Percentiles rank a stretch among this genome's conserved stretches.
Conservation (phyloP, 768 basidiomycete species). For the Megacollybia marginata region DNA sequence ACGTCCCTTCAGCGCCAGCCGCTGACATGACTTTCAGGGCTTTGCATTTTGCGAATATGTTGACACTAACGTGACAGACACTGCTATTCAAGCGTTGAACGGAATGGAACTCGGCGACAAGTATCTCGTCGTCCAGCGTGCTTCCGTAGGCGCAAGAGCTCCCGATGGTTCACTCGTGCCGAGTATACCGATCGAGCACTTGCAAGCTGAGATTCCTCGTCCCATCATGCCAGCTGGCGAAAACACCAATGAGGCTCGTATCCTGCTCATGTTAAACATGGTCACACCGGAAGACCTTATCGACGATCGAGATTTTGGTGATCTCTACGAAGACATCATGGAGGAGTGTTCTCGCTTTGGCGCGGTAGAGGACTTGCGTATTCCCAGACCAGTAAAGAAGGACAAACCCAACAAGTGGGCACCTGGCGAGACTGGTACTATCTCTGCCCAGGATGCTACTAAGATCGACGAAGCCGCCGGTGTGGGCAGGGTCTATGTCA, state of each 20-base stretch:
- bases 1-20: not conserved
- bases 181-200: slow-evolving; percentile 67
- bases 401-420: slow-evolving; percentile 70
- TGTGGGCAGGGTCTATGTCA: slow-evolving; percentile 94
- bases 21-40: slow-evolving; percentile 46
- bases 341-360: slow-evolving; percentile 85
- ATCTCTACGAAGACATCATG: slow-evolving; percentile 91
- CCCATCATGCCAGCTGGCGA: slow-evolving; percentile 87
- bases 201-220: slow-evolving; percentile 74
- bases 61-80: slow-evolving; percentile 81
- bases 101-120: slow-evolving; percentile 98
- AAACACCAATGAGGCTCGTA: slow-evolving; percentile 57
- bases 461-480: slow-evolving; percentile 84
- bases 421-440: slow-evolving; percentile 40
- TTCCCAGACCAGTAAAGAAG: slow-evolving; percentile 85
- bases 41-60: slow-evolving; percentile 99
- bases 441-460: slow-evolving; percentile 57
- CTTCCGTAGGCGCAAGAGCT: slow-evolving; percentile 86
- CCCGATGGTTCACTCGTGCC: slow-evolving; percentile 57
- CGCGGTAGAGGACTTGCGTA: slow-evolving; percentile 73
- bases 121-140: slow-evolving; percentile 92
- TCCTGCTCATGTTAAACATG: slow-evolving; percentile 98
- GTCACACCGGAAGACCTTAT: slow-evolving; percentile 87
- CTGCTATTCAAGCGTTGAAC: slow-evolving; percentile 93
- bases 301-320: slow-evolving; percentile 88